Evolutionary conservation across 257 asterid species (phyloP), one percentile per base, ranked within the genome.

Genomic region (Solanum raphanifolium): DNA sequence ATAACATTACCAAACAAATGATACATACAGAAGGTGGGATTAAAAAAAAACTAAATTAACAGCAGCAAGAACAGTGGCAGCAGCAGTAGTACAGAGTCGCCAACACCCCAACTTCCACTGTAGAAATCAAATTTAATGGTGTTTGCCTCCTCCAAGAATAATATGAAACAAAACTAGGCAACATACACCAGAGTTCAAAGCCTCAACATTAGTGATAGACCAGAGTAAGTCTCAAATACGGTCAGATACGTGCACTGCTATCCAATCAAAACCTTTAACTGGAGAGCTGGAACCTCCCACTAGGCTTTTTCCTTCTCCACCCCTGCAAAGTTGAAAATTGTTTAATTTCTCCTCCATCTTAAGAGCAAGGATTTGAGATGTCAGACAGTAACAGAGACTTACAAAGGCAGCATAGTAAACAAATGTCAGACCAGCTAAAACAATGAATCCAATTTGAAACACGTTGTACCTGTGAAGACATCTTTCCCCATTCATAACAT

Each of bases 341-440:
- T 46, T 90, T 83, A 52, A 88, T 43, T 66, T 39, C 71, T 89
- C 60, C 60, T 65, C 79, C 81, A 38, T 48, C 31, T 68, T 18
- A 88, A 20, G 65, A 27, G 75, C 48, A 88, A 20, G 68, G 1
- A 11, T 29, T 65, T 87, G 9, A 71, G 20, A 71, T 32, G 62
- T 31, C 3, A 46, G 31, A 60, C 68, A 39, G 66, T 23, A 83
- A 65, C 65, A 23, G 79, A 91, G 79, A 91, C 99, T 92, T 94
- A 96, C 99, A 74, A 97, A 94, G 87, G 97, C 97, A 62, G 93
- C 93, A 88, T 97, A 97, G 86, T 97, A 97, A 87, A 97, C 94
- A 91, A 96, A 95, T 78, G 99, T 97, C 92, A 97, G 93, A 83
- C 99, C 98, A 4, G 99, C 99, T 39, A 97, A 90, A 89, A 90